Evolutionary conservation across 495 filamentous ascomycete genomes (phyloP), one percentile per base, ranked within the genome.

Genomic region (Cetradonia linearis): DNA sequence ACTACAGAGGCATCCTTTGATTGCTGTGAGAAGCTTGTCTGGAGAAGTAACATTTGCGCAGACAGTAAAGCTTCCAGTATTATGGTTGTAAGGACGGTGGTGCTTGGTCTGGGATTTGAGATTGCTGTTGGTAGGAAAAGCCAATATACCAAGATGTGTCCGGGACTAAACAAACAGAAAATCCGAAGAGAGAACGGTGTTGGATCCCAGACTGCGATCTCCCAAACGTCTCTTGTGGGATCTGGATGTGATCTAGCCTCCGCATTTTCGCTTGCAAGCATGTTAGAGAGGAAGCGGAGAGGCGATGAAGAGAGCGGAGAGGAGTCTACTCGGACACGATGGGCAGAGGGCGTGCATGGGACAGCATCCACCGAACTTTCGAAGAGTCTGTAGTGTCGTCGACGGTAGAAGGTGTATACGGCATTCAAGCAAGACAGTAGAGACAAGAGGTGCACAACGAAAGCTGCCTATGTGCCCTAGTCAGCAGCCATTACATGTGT

Each of bases 141-240:
- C 77, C 78, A 86, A 72, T 98, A 94, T 44, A 96, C 80, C 34
- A 96, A 74, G 38, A 93, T 80, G 71, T 98, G 93, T 5, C 88
- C 89, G 0, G 93, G 93, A 66, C 90, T 95, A 73, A 98, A 95
- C 50, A 93, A 75, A 64, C 87, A 94, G 69, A 97, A 93, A 5
- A 96, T 73, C 5, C 84, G 83, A 54, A 96, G 71, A 54, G 84
- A 88, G 40, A 95, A 77, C 9, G 93, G 89, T 31, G 87, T 77
- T 16, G 93, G 93, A 67, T 97, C 91, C 93, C 93, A 98, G 18
- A 97, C 80, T 0, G 85, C 81, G 56, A 98, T 70, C 72, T 98
- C 91, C 94, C 94, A 97, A 27, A 98, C 93, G 72, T 98, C 93
- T 4, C 86, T 79, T 27, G 83, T 81, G 46, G 83, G 80, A 75